These are phyloP conservation scores for Magnaporthiopsis rhizophila DNA, from an alignment of 2,329 filamentous ascomycete species.

Conservation along the genomic window DNA sequence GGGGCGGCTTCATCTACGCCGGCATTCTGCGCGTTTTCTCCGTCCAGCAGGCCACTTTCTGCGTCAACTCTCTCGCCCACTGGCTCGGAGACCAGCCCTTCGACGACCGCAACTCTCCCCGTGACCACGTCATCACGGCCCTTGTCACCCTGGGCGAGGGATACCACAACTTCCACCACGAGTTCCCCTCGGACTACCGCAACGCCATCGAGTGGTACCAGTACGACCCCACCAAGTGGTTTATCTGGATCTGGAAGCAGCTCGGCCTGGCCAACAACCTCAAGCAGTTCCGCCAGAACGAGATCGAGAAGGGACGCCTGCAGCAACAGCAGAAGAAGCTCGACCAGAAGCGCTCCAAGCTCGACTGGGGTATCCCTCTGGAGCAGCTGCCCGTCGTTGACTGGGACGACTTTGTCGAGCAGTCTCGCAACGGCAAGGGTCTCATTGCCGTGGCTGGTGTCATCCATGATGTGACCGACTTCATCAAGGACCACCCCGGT, in stretches of 20 bases:
- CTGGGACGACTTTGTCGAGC: constrained; percentile 78
- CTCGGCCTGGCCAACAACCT: constrained; percentile 77
- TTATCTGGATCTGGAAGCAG: constrained; percentile 77
- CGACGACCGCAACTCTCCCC: constrained; percentile 84
- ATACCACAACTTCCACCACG: constrained; percentile 95
- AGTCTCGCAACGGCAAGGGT: constrained; percentile 64
- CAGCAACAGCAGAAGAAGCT: constrained; percentile 91
- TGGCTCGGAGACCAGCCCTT: constrained; percentile 91
- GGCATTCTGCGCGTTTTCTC: constrained; percentile 84
- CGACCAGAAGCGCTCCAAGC: constrained; percentile 71
- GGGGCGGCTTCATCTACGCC: constrained; percentile 75
- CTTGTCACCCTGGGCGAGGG: constrained; percentile 76
- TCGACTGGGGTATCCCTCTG: constrained; percentile 81
- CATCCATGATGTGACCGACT: constrained; percentile 75
- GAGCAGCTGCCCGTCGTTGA: constrained; percentile 79
- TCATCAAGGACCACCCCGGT: constrained; percentile 86
- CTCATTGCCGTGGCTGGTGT: constrained; percentile 75
- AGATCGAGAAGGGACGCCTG: constrained; percentile 85
- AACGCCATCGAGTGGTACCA: constrained; percentile 88
- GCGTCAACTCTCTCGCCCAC: constrained; percentile 84
- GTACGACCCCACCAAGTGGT: constrained; percentile 89
- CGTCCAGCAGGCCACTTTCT: constrained; percentile 88
- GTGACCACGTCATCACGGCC: constrained; percentile 81
- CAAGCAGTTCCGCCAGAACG: constrained; percentile 85
- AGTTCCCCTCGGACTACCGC: constrained; percentile 88